Base-by-base conservation (phyloP, 768 basidiomycete genomes). In the Fibroporia radiculosa region DNA sequence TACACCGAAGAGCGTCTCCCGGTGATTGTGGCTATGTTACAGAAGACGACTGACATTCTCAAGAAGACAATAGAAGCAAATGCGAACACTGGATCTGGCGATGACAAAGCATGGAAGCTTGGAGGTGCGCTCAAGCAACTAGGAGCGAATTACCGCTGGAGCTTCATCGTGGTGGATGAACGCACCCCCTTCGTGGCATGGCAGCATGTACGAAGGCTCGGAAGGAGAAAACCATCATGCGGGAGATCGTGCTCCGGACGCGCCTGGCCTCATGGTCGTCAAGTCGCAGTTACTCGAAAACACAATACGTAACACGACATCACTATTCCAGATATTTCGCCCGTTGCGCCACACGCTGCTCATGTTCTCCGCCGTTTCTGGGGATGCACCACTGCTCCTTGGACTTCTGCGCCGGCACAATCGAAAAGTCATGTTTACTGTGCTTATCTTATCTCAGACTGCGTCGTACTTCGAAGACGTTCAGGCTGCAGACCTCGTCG, bases 81-180 rank as follows among this genome's bases (percentile, higher is more conserved):
- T 3, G 34, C 32, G 6, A 20, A 22, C 26, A n/a, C n/a, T n/a
- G 33, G 37, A 4, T 6, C 11, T 11, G 8, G 1, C 6, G 27
- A 31, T 10, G 34, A 45, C 3, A 14, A 14, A 5, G 45, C 26
- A 11, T 46, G 45, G 45, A 26, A 36, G 32, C 13, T 36, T 6
- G 28, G 18, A 12, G 52, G 38, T n/a, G 36, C 53, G 1, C 48
- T 74, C 4, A 50, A 58, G 13, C 70, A 72, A 57, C 66, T 77
- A 27, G 74, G 73, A 6, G 63, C 77, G 34, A 78, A 78, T 56
- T 78, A 72, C 51, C 66, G 78, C 13, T 67, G 69, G 58, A 77
- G 76, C 53, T 49, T 68, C 0, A 65, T 76, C 24, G 62, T 77
- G 1, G 19, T 46, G 11, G 45, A 46, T 22, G 45, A 39, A 31